phyloP scores from a whole-genome alignment of 2,329 filamentous ascomycete genomes.

The Curvularia spicifera region DNA sequence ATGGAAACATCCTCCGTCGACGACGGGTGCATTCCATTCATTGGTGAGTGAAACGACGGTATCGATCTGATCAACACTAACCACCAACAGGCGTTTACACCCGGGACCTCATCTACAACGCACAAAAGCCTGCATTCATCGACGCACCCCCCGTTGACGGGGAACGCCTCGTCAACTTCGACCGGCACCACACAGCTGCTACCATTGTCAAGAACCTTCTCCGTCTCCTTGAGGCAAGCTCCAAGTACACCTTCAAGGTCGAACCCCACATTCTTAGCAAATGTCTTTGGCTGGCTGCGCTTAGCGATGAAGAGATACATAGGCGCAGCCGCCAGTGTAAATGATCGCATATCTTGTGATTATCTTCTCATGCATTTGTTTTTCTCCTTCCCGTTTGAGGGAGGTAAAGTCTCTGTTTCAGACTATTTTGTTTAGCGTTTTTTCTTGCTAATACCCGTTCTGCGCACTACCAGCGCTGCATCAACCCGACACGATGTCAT shows the following conservation, averaged over 20 bases:
- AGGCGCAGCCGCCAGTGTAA: conserved; percentile 41
- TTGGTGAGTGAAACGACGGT: conserved; percentile 61
- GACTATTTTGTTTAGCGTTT: conserved; percentile 16
- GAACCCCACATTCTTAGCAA: conserved; percentile 79
- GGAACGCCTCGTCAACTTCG: conserved; percentile 80
- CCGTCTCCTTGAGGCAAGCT: conserved; percentile 78
- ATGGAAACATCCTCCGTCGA: conserved; percentile 75
- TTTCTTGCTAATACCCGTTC: conserved; percentile 34
- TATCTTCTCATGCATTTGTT: not conserved
- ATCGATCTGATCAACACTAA: conserved; percentile 18
- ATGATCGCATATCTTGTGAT: conserved; percentile 25
- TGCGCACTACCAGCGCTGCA: conserved; percentile 21
- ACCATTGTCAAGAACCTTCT: conserved; percentile 80
- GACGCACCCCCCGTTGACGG: conserved; percentile 64
- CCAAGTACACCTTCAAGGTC: conserved; percentile 74
- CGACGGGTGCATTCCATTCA: conserved; percentile 80
- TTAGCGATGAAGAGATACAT: conserved; percentile 75
- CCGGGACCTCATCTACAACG: conserved; percentile 82
- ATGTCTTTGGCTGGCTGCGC: conserved; percentile 83
- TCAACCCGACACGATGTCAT: conserved; percentile 37
- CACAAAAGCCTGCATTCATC: conserved; percentile 77
- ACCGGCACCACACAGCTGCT: conserved; percentile 77
- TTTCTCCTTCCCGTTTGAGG: conserved; percentile 19
- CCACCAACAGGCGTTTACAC: conserved; percentile 67
- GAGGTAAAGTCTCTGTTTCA: conserved; percentile 11